Conservation (phyloP, 148 eudicot species). For the Talinum fruticosum region DNA sequence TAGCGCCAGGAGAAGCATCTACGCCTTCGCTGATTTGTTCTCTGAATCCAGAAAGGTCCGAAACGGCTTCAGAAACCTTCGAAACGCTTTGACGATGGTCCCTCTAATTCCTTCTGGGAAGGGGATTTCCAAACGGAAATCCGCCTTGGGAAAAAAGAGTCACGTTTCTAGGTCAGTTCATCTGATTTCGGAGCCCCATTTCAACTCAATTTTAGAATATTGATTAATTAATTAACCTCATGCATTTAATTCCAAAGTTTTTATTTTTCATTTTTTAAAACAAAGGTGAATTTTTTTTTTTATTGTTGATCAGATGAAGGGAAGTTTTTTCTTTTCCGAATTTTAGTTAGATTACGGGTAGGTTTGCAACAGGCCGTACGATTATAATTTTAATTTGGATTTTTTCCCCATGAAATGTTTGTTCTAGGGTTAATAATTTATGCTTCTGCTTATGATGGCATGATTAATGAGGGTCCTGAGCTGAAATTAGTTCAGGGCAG, state of each 20-base stretch:
- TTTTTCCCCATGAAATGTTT: neutral
- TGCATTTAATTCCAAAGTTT: too few species aligned
- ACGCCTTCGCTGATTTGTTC: slow-evolving; percentile 21
- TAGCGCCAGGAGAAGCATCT: slow-evolving; percentile 16
- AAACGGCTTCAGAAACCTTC: slow-evolving; percentile 14
- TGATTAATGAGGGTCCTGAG: neutral
- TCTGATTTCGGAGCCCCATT: neutral
- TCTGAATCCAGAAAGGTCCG: slow-evolving; percentile 25
- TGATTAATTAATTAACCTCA: neutral
- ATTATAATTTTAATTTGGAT: neutral
- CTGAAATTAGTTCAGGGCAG: neutral
- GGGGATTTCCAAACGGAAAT: slow-evolving; percentile 29
- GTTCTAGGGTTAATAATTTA: neutral
- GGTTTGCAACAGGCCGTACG: neutral
- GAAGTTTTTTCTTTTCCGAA: neutral
- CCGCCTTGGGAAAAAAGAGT: slow-evolving; percentile 24
- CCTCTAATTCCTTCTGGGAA: slow-evolving; percentile 21
- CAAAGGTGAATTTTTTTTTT: neutral
- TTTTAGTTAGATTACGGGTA: neutral
- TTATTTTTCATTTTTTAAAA: too few species aligned
- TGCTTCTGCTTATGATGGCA: neutral
- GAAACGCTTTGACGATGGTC: slow-evolving; percentile 28
- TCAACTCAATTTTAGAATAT: neutral
- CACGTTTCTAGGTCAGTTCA: slow-evolving; percentile 40
- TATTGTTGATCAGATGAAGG: neutral